Evolutionary conservation across 2,329 filamentous ascomycete genomes (phyloP).

Genomic region (Ophidiomyces ophidiicola): DNA sequence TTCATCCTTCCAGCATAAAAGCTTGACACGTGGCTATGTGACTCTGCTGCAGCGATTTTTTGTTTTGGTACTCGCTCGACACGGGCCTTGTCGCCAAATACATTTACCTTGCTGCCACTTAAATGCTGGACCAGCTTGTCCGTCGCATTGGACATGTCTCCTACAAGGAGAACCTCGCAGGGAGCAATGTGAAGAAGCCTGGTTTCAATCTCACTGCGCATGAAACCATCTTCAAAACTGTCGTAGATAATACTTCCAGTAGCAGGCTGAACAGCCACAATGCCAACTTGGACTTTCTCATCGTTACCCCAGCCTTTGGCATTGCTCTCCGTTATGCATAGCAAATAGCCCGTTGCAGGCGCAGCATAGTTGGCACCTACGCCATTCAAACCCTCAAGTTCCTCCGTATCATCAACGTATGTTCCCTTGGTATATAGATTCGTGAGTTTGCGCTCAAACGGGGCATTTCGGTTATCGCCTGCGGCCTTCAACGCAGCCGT

Average conservation of each 20-base stretch:
- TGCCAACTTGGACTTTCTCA: conserved; percentile 82
- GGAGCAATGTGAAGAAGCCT: conserved; percentile 89
- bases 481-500: conserved; percentile 92
- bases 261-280: conserved; percentile 86
- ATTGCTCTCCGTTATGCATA: conserved; percentile 79
- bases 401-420: conserved; percentile 87
- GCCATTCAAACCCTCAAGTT: conserved; percentile 43
- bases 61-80: conserved; percentile 65
- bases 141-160: conserved; percentile 76
- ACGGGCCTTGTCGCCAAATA: conserved; percentile 80
- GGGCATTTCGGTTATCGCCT: conserved; percentile 84
- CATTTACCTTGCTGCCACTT: conserved; percentile 76
- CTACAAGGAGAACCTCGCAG: conserved; percentile 88
- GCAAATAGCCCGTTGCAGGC: conserved; percentile 65
- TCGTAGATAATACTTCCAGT: conserved; percentile 96
- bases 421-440: conserved; percentile 97
- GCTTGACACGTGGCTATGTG: conserved; percentile 76
- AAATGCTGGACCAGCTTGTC: conserved; percentile 87
- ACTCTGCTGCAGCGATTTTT: conserved; percentile 71
- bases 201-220: conserved; percentile 93
- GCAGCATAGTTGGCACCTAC: conserved; percentile 43
- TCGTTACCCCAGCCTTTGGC: conserved; percentile 73
- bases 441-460: conserved; percentile 84
- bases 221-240: conserved; percentile 91
- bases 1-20: conserved; percentile 87